These are phyloP conservation scores for Durotheca rogersii DNA, from an alignment of 495 filamentous ascomycete species.

Conservation along the genomic window DNA sequence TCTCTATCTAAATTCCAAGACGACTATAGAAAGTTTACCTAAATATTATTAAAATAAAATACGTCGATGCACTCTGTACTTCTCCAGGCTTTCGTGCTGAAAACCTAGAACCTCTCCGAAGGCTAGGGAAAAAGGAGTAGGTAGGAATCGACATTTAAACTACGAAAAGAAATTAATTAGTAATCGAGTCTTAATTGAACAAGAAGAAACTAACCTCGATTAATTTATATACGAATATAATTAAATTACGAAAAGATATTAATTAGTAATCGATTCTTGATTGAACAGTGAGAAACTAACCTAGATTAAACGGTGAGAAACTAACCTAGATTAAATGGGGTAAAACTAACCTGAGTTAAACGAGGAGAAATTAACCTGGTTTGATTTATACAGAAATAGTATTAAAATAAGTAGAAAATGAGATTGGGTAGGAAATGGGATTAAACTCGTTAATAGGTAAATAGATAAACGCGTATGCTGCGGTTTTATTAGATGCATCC, in stretches of 20 bases:
- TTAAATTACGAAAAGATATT: not conserved
- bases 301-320: no score
- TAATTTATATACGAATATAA: not conserved
- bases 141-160: not conserved
- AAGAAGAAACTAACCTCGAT: not conserved
- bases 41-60: not conserved
- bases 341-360: no score
- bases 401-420: no score
- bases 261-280: not conserved
- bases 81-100: no score
- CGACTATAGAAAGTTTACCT: not conserved
- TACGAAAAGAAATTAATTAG: not conserved
- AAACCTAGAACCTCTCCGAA: no score
- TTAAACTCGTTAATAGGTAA: no score
- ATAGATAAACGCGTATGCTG: no score
- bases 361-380: no score
- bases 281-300: not conserved
- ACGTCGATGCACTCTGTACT: not conserved
- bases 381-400: no score
- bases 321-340: no score
- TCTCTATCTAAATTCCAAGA: not conserved
- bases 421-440: no score
- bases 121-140: not conserved
- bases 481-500: no score
- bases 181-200: not conserved